Base-by-base conservation (phyloP, 208 protist genomes). In the Vickermania ingenoplastis region DNA sequence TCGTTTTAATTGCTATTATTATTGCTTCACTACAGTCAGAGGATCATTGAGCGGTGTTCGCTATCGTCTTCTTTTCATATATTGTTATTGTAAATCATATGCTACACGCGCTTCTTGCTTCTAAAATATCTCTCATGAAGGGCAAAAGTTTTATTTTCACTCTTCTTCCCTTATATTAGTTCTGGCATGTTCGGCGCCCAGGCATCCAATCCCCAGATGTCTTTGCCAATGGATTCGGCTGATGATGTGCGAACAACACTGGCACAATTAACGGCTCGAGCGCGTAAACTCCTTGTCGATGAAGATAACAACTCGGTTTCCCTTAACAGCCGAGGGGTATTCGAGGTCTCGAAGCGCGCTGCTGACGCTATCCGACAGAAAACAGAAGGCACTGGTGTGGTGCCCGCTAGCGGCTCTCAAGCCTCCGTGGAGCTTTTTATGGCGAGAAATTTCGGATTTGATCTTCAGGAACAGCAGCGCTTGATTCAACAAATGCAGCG, bases 361-460 rank as follows among this genome's bases (percentile, higher is more conserved):
- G 77, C 73, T 2, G 73, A 81, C 29, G 67, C 63, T 30, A 61
- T 65, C 23, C 69, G 74, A 11, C 60, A 76, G 24, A 69, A 65
- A 24, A 63, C 65, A 13, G 64, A 59, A 30, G 68, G 51, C 4
- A 11, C 45, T 13, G 57, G 57, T 21, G 62, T 45, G n/a, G 14
- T 49, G 0, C 29, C 55, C 31, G 51, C 76, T 3, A 59, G 61
- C 0, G 71, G 68, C 13, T 75, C 78, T 31, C 75, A 84, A 41
- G 78, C 82, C 27, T 88, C 82, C 2, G 86, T 84, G 41, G 81
- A 92, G 59, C 75, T 92, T 25, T 92, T 92, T 61, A 83, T 92
- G 82, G 75, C 86, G 1, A 72, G 75, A 61, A 65, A 86, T 53
- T 81, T 88, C 60, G 81, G 79, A 51, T 88, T 92, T 41, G 84